Evolutionary conservation across 768 basidiomycete species (phyloP), one percentile per base, ranked within the genome.

Genomic region (Postia placenta): DNA sequence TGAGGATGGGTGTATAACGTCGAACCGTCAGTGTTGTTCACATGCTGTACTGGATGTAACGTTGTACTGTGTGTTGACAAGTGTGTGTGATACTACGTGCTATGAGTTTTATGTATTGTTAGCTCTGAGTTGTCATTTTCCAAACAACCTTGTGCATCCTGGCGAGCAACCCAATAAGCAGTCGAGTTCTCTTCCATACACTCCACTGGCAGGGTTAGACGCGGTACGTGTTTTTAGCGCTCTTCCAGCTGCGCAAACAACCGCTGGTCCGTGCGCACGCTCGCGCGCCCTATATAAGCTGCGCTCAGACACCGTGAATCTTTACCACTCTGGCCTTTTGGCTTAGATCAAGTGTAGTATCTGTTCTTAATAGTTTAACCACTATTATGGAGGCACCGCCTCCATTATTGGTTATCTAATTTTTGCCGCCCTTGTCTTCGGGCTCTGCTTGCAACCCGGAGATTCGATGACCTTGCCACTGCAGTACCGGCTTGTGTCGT

Each of bases 271-370:
- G 47, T 48, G 47, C 47, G 47, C 47, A 48, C 24, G 9, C 17
- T 6, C 11, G 12, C 38, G 35, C n/a, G n/a, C 19, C 9, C 6
- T 48, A 48, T 48, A 48, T 48, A 40, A 41, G 47, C 9, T 17
- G 19, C 11, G 25, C n/a, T 12, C 39, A 15, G 38, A 27, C 47
- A 40, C 22, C 17, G 3, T 26, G 51, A 46, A 33, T 61, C 61
- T 58, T 65, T 60, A 72, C 71, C 71, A 72, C 71, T 72, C 71
- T 72, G 76, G 77, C 77, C 76, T 77, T 75, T 77, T 79, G 79
- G 79, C 78, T 80, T 79, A 80, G 79, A 81, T 80, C 79, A 81
- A 80, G 80, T 80, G 80, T 80, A 81, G 80, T 80, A 81, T 80
- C 79, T 80, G 78, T 80, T 80, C 76, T 80, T 78, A 72, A 73